Evolutionary conservation across 1,284 basidiomycete species (phyloP).

Genomic region (Ceratobasidium sp.): DNA sequence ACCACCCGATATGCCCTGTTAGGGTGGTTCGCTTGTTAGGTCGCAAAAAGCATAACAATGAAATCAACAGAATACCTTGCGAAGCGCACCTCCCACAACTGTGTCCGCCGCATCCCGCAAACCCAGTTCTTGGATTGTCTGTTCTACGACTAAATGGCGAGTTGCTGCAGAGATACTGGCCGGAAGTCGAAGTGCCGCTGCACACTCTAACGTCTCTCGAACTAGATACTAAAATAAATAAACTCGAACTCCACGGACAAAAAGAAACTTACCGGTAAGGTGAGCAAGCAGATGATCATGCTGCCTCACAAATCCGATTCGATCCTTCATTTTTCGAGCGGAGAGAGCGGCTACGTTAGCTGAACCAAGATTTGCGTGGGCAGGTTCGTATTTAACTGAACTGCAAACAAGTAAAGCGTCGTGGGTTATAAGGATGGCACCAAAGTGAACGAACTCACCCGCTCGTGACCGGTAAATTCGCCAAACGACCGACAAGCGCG

Average conservation of each 20-base stretch:
- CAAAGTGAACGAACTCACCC: conserved; percentile 55
- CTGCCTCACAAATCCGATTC: conserved; percentile 59
- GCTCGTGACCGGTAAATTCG: conserved; percentile 56
- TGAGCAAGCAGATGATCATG: conserved; percentile 59
- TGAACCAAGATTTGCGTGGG: neutral
- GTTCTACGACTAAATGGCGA: neutral
- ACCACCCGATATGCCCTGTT: conserved; percentile 82
- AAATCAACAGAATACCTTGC: no score
- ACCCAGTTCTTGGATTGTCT: neutral
- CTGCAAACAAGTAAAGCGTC: neutral
- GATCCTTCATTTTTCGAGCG: conserved; percentile 54
- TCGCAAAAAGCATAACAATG: neutral
- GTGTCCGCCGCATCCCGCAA: neutral
- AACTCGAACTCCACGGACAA: neutral
- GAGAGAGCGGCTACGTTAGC: conserved; percentile 46
- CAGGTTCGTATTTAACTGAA: neutral
- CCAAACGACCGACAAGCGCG: conserved; percentile 58
- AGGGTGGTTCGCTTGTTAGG: neutral
- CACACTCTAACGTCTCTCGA: neutral
- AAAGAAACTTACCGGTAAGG: conserved; percentile 56
- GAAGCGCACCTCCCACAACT: neutral
- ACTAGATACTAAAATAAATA: neutral
- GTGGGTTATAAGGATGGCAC: no score
- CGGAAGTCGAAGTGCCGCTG: neutral
- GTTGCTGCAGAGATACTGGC: neutral